Conservation (phyloP, 805 yeast species). For the Lipomyces kockii region DNA sequence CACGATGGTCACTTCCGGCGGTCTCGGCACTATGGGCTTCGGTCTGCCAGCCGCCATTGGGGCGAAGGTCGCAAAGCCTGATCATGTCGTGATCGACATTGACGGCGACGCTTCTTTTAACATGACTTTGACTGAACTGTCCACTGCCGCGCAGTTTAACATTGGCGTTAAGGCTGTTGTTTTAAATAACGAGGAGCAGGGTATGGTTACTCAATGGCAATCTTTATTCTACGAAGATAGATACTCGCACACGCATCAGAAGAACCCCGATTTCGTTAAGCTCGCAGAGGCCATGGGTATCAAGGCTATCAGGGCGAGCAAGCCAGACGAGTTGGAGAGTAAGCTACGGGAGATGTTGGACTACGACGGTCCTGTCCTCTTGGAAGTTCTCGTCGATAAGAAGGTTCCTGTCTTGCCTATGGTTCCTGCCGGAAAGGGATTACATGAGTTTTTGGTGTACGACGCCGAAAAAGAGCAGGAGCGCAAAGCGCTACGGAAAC, state of each 20-base stretch:
- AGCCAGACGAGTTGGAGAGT: constrained; percentile 66
- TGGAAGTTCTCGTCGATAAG: constrained; percentile 87
- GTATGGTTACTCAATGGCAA: constrained; percentile 99
- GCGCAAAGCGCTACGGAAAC: constrained; percentile 33
- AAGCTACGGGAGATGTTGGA: constrained; percentile 72
- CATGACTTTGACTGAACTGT: constrained; percentile 93
- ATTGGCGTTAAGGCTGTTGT: constrained; percentile 90
- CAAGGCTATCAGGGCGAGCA: constrained; percentile 73
- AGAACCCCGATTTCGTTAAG: constrained; percentile 90
- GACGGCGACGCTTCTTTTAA: constrained; percentile 99
- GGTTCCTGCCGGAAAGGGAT: constrained; percentile 95
- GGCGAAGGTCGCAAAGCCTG: constrained; percentile 95
- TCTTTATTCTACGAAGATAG: constrained; percentile 95
- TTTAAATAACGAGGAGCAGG: constrained; percentile 97
- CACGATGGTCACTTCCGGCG: constrained; percentile 96
- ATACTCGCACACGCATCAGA: constrained; percentile 96
- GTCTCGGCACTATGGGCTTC: constrained; percentile 98
- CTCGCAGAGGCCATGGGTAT: constrained; percentile 94
- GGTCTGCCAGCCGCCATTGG: constrained; percentile 98
- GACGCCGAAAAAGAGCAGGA: constrained; percentile 80
- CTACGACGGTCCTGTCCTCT: constrained; percentile 79
- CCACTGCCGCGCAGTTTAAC: constrained; percentile 91
- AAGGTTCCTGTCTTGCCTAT: constrained; percentile 96
- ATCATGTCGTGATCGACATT: constrained; percentile 91
- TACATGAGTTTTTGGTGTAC: constrained; percentile 88